phyloP scores from a whole-genome alignment of 148 eudicot species.

The Tetragonia tetragonoides region DNA sequence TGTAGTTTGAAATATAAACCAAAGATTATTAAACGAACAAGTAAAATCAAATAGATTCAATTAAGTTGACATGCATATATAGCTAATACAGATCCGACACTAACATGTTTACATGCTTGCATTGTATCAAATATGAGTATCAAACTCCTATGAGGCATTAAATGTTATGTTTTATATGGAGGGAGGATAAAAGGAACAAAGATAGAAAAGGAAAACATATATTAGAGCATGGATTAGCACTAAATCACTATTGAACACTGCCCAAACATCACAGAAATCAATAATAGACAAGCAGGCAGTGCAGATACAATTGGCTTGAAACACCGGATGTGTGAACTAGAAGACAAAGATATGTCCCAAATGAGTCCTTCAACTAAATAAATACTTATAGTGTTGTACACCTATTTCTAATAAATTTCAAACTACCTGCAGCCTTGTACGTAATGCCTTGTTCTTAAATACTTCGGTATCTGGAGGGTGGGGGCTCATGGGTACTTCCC shows the following conservation, averaged over 20 bases:
- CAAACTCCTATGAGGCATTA: neutral
- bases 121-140: neutral
- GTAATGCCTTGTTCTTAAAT: slow-evolving; percentile 85
- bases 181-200: neutral
- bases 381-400: neutral
- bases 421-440: slow-evolving; percentile 71
- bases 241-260: neutral
- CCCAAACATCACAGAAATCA: neutral
- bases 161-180: neutral
- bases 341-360: neutral
- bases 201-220: neutral
- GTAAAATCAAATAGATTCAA: neutral
- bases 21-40: neutral
- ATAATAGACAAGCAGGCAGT: neutral
- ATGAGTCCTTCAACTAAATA: neutral
- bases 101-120: neutral
- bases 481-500: slow-evolving; percentile 77
- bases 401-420: neutral
- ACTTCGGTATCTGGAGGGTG: slow-evolving; percentile 68
- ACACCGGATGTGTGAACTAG: no score
- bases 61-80: neutral
- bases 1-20: neutral
- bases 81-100: neutral
- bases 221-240: neutral
- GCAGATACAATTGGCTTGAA: neutral